Conservation (phyloP, 352 stramenopile species). For the Phytophthora syringae region DNA sequence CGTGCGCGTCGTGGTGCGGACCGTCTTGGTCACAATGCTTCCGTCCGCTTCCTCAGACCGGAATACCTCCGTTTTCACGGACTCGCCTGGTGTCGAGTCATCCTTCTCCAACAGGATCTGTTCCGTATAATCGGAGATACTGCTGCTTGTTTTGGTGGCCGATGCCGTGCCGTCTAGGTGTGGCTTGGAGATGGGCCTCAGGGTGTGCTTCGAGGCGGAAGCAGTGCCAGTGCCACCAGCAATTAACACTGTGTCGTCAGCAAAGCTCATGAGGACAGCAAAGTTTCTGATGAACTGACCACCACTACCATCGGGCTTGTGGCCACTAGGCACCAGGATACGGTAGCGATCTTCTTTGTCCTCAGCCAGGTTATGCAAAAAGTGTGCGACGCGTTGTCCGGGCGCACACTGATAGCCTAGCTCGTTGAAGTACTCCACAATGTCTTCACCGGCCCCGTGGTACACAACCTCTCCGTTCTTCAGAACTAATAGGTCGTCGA, state of each 20-base stretch:
- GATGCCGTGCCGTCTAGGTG: too few species aligned
- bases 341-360: constrained; percentile 16
- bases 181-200: too few species aligned
- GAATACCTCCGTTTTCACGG: background rate
- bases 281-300: constrained; percentile 10
- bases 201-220: background rate
- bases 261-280: constrained; percentile 25
- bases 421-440: constrained; percentile 22
- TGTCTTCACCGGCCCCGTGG: constrained; percentile 19
- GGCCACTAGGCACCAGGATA: constrained; percentile 9
- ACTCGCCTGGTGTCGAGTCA: background rate
- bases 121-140: background rate
- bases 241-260: constrained; percentile 9
- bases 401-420: constrained; percentile 30
- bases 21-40: background rate
- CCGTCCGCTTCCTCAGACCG: background rate
- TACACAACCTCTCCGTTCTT: constrained; percentile 27
- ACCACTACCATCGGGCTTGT: background rate
- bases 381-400: constrained; percentile 23
- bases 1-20: background rate
- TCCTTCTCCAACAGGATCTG: background rate
- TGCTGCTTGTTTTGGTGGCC: background rate
- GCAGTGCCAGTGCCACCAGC: background rate
- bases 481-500: constrained; percentile 31
- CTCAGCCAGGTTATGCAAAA: constrained; percentile 34